Evolutionary conservation across 2,329 filamentous ascomycete genomes (phyloP), one percentile per base, ranked within the genome.

Genomic region (Fusarium annulatum): DNA sequence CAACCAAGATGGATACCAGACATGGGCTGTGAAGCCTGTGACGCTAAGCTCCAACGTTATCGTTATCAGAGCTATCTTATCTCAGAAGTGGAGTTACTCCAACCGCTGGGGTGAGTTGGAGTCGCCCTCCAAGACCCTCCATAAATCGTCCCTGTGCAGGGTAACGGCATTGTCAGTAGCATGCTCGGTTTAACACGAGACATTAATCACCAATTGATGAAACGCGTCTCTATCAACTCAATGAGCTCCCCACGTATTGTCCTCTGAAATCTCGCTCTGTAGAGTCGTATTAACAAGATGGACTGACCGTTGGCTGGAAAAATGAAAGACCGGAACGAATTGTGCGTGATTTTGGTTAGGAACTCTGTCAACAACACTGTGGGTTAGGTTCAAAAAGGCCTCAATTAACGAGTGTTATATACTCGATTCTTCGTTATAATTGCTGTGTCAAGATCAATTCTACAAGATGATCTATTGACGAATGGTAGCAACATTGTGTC

Each of bases 1-100:
- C 41, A 23, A 41, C 53, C 18, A 14, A 28, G 15, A 48, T 49
- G 14, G 23, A 28, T 58, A 26, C 23, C 38, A 19, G 11, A 18
- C 10, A 26, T 14, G 10, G 18, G 5, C 23, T 30, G 12, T 10
- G 14, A 26, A 23, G 18, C 30, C 16, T 26, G 4, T 33, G 62
- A 16, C 58, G 34, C 62, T 64, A 64, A 46, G 39, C 62, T 33
- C 62, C 62, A 65, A 64, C n/a, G 21, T 30, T 38, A 52, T 60
- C 57, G 26, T 39, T 52, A 60, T 60, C 57, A 6, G 0, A 0
- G 1, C 30, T 49, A 61, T 61, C 61, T 60, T 60, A 60, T 59
- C 53, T 34, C 2, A 8, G 11, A 4, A 43, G 36, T 61, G 43
- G 38, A 2, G 39, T 18, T 15, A 63, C 62, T 46, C 62, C 62